These are phyloP conservation scores for Ambrosia trifida DNA, from an alignment of 129 eudicot species.

Conservation along the genomic window DNA sequence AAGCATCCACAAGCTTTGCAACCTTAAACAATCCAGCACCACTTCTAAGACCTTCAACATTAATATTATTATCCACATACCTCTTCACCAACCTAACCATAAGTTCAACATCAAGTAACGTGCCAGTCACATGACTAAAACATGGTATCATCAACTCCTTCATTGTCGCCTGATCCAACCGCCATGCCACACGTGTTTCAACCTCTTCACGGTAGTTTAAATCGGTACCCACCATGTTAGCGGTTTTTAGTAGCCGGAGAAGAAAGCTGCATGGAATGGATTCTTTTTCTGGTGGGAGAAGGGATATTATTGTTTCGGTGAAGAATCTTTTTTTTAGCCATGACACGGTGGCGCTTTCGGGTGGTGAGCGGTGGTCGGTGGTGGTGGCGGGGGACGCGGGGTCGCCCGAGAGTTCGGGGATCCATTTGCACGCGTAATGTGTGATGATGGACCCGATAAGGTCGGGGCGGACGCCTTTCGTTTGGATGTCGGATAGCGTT, in stretches of 20 bases:
- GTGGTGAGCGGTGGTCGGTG: slow-evolving; percentile 18
- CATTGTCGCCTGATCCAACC: slow-evolving; percentile 71
- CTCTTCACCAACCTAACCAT: slow-evolving; percentile 53
- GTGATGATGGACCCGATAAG: slow-evolving; percentile 73
- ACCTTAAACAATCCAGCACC: slow-evolving; percentile 72
- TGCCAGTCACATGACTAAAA: slow-evolving; percentile 61
- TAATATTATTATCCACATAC: slow-evolving; percentile 45
- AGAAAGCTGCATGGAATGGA: slow-evolving; percentile 71
- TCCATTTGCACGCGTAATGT: slow-evolving; percentile 74
- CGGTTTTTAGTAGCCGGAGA: slow-evolving; percentile 56
- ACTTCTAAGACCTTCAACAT: slow-evolving; percentile 41
- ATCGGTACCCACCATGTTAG: slow-evolving; percentile 57
- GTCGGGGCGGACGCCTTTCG: slow-evolving; percentile 66
- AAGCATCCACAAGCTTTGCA: slow-evolving; percentile 66
- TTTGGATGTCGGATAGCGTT: slow-evolving; percentile 52
- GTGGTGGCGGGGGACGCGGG: not conserved
- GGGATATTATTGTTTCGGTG: slow-evolving; percentile 56
- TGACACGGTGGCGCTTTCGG: slow-evolving; percentile 45
- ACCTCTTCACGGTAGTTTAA: slow-evolving; percentile 41
- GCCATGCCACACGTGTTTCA: slow-evolving; percentile 59
- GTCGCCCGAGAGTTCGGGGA: slow-evolving; percentile 60
- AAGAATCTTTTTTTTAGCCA: slow-evolving; percentile 65
- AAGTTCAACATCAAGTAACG: slow-evolving; percentile 60
- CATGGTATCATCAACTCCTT: slow-evolving; percentile 79
- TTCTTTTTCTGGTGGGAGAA: slow-evolving; percentile 75